Evolutionary conservation across 257 asterid genomes (phyloP), one percentile per base, ranked within the genome.

Genomic region (Rauvolfia tetraphylla): DNA sequence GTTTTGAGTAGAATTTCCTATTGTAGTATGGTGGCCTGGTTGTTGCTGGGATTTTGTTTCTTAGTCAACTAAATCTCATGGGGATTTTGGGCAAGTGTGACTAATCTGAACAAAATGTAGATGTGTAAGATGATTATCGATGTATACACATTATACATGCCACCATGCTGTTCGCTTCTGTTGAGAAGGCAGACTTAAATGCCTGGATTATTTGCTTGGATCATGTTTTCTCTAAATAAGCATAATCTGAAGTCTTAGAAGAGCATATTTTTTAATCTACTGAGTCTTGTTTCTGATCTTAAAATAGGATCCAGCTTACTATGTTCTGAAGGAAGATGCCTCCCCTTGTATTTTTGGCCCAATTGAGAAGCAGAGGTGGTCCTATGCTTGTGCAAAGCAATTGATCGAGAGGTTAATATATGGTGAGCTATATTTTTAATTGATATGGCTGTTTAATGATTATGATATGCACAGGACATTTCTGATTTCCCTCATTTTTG

Each of bases 351-450:
- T 94, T 78, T 94, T 94, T 78, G 98, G 98, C 72, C 74, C 98
- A 57, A 89, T 94, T 87, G 97, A 94, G 80, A 94, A 94, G 88
- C 98, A 94, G 86, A 87, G 98, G 85, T 94, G 98, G 98, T 94
- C 97, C 42, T 94, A 94, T 78, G 98, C 98, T 68, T 93, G 98
- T 51, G 97, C 98, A 15, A 93, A 92, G 85, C 98, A 93, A 81
- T 83, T 94, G 76, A 90, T 94, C 78, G 98, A 94, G 93, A 90
- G 98, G 82, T 82, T 94, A 91, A 82, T 94, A 76, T 94, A 89
- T 84, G 98, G 98, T 92, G 82, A 81, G 96, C 76, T 61, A 49
- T 76, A 59, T 65, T 80, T 56, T 80, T 49, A 57, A 69, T 79
- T 15, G 46, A 31, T 82, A 77, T 81, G 65, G 54, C 51, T 72